A percentile compares a stretch with the other conserved stretches of the same genome.
Conservation (phyloP, 2,329 filamentous ascomycete species). For the Stemphylium lycopersici region DNA sequence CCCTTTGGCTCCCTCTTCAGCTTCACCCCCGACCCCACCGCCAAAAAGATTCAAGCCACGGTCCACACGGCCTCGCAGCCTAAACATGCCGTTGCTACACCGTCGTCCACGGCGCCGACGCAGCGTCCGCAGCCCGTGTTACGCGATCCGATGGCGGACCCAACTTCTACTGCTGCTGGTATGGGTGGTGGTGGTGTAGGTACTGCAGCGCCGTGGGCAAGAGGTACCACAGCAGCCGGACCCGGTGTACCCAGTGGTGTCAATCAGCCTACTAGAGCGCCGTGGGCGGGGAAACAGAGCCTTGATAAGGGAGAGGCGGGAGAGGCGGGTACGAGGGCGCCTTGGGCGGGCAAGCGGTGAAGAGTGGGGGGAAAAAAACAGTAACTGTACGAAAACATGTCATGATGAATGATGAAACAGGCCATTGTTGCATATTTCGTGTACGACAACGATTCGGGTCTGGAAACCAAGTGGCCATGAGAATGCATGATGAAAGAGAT, state of each 20-base stretch:
- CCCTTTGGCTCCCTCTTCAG: slow-evolving; percentile 58
- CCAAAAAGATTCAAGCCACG: slow-evolving; percentile 38
- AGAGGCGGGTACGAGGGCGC: slow-evolving; percentile 28
- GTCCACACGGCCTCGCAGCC: slow-evolving; percentile 48
- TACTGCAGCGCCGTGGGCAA: slow-evolving; percentile 37
- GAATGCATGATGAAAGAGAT: no score
- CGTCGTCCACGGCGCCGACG: slow-evolving; percentile 25
- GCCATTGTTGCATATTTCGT: no score
- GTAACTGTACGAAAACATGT: no score
- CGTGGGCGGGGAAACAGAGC: no score
- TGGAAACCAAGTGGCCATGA: no score
- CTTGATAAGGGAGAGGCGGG: slow-evolving; percentile 5
- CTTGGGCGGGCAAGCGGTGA: slow-evolving; percentile 30
- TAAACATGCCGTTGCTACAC: slow-evolving; percentile 19
- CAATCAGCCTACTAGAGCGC: slow-evolving; percentile 43
- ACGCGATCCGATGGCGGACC: slow-evolving; percentile 34
- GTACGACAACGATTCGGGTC: no score
- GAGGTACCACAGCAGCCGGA: not conserved
- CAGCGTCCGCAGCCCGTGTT: slow-evolving; percentile 29
- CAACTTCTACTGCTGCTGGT: not conserved
- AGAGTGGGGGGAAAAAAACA: no score
- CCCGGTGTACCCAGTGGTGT: slow-evolving; percentile 32
- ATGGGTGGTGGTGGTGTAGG: slow-evolving; percentile 2
- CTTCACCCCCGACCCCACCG: slow-evolving; percentile 55
- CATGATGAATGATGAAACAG: no score